Evolutionary conservation across 1,139 yeast genomes (phyloP), one percentile per base, ranked within the genome.

Genomic region (Candida anutae): DNA sequence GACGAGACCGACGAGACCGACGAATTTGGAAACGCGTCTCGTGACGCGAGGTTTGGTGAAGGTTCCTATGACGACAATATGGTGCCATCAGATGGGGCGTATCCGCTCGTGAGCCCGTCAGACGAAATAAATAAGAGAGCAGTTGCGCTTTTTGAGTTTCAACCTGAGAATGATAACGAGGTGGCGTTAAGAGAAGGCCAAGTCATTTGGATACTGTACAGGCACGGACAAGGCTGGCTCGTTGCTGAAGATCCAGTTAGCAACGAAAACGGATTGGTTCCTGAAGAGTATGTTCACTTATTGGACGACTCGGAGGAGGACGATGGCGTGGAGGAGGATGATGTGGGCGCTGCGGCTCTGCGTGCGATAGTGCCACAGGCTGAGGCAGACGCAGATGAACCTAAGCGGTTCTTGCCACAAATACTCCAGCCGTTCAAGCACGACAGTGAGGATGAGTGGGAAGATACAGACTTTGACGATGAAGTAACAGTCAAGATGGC

Each of bases 181-280:
- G 76, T 88, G 29, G 75, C 71, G 10, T 58, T 90, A 23, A 55
- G 53, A 6, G 94, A 82, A 43, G 95, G 95, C 22, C 97, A 90
- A 53, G 54, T 74, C 13, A 74, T 93, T 3, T 80, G 90, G 74
- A 81, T 90, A 18, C 76, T 81, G 34, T 88, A 88, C 52, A 72
- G 94, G 37, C 95, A 90, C 50, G 97, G 97, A 13, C 96, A 90
- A 50, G 99, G 99, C 5, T 90, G 98, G 99, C 66, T 93, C 4
- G 97, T 90, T 27, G 97, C 97, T 0, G 84, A 79, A 42, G 88
- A 83, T 46, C 81, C 87, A 0, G 66, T 53, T 19, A 69, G 81
- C 4, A 88, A 87, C 1, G 82, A 78, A 40, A 83, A 94, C 16
- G 99, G 99, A 2, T 69, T 90, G 29, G 95, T 90, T 5, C 99